These are phyloP conservation scores for Kwoniella botswanensis DNA, from an alignment of 768 basidiomycete genomes.

Conservation along the genomic window DNA sequence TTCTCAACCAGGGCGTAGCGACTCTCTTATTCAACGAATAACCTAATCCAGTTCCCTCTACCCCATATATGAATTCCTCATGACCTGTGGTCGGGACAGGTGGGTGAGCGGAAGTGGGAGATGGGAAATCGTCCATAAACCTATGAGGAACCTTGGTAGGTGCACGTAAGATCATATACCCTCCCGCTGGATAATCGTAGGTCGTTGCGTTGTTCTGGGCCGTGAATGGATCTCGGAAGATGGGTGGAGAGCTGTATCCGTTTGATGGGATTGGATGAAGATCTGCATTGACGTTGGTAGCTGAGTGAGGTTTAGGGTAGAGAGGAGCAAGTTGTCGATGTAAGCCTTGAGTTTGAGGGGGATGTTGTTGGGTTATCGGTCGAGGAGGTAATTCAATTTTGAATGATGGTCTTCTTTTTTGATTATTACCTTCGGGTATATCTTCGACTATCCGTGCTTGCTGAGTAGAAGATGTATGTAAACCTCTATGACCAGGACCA, in stretches of 20 bases:
- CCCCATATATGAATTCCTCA: not conserved
- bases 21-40: slow-evolving; percentile 32
- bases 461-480: not conserved
- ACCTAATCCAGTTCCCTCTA: slow-evolving; percentile 23
- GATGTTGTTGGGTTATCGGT: not conserved
- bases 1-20: slow-evolving; percentile 29
- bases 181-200: slow-evolving; percentile 1
- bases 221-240: slow-evolving; percentile 21
- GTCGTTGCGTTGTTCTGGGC: not conserved
- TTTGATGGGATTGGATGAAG: not conserved
- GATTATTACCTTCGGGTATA: not conserved
- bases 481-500: not conserved
- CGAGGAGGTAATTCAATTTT: slow-evolving; percentile 31
- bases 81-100: not conserved
- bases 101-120: slow-evolving; percentile 2
- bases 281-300: not conserved
- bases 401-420: slow-evolving; percentile 28
- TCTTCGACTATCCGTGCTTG: not conserved
- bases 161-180: slow-evolving; percentile 26
- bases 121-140: slow-evolving; percentile 17
- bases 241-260: not conserved
- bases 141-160: slow-evolving; percentile 5
- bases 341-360: not conserved
- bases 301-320: no score
- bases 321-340: not conserved